Conservation (phyloP, 2,329 filamentous ascomycete species). For the Talaromyces piceae region DNA sequence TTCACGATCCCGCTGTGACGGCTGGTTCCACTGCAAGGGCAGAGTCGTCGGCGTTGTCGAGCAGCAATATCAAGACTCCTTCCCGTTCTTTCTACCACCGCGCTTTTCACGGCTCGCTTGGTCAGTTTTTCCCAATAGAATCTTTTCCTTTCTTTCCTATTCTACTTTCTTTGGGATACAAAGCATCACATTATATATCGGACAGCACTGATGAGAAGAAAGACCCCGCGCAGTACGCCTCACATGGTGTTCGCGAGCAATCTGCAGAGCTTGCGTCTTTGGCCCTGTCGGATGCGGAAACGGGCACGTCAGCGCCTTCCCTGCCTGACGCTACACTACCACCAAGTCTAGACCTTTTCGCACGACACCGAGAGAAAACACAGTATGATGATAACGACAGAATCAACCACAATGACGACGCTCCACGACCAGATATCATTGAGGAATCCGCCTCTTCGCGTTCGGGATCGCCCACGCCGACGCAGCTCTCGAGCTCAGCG, state of each 20-base stretch:
- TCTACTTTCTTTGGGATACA: too few species aligned
- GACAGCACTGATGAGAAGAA: too few species aligned
- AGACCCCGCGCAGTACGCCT: constrained; percentile 67
- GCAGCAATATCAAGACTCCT: constrained; percentile 33
- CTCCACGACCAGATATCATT: not conserved
- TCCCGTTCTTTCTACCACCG: constrained; percentile 39
- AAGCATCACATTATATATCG: too few species aligned
- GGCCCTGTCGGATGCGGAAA: constrained; percentile 55
- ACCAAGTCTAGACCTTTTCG: constrained; percentile 24
- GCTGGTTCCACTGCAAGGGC: constrained; percentile 1
- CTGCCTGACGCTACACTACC: constrained; percentile 21
- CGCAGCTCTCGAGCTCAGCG: constrained; percentile 31
- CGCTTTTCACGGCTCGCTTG: constrained; percentile 36
- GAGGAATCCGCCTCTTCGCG: not conserved
- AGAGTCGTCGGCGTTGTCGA: constrained; percentile 19
- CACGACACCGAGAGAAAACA: constrained; percentile 13
- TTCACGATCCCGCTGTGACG: not conserved
- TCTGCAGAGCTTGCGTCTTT: constrained; percentile 82
- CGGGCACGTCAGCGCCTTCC: constrained; percentile 20
- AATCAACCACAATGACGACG: constrained; percentile 12
- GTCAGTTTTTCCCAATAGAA: constrained; percentile 18
- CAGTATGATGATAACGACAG: not conserved
- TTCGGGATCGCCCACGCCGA: constrained; percentile 13
- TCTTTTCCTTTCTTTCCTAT: too few species aligned
- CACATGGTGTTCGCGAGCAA: constrained; percentile 71